Conservation (phyloP, 1,139 yeast species). For the Taiozyma sp. region DNA sequence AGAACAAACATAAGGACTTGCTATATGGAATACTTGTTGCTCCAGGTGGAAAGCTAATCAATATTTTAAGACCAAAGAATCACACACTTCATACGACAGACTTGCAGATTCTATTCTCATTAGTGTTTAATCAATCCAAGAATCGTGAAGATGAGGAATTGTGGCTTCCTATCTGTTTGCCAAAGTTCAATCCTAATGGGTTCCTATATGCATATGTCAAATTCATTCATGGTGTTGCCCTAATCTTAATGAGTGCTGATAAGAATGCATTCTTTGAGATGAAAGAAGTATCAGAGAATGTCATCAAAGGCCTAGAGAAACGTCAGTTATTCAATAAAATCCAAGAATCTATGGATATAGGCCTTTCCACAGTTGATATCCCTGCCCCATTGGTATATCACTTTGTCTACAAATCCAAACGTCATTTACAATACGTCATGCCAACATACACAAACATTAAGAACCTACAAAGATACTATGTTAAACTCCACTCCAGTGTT, state of each 20-base stretch:
- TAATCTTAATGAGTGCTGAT: conserved; percentile 76
- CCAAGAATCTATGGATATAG: conserved; percentile 33
- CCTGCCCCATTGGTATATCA: conserved; percentile 65
- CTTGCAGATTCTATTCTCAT: conserved; percentile 54
- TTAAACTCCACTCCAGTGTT: conserved; percentile 17
- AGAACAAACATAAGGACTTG: conserved; percentile 37
- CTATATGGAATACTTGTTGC: conserved; percentile 58
- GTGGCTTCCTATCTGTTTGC: conserved; percentile 93
- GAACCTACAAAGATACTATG: conserved; percentile 17
- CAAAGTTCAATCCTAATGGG: conserved; percentile 84
- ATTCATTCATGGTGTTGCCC: conserved; percentile 44
- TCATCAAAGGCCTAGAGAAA: conserved; percentile 39
- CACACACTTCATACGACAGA: conserved; percentile 71
- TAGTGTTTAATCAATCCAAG: conserved; percentile 44
- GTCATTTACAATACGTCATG: conserved; percentile 51
- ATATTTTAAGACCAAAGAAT: conserved; percentile 55
- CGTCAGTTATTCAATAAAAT: conserved; percentile 32
- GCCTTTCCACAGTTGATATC: conserved; percentile 43
- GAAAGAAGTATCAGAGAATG: conserved; percentile 50
- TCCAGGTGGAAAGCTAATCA: conserved; percentile 48
- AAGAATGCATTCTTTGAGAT: conserved; percentile 77
- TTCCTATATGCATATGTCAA: conserved; percentile 78
- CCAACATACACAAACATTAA: conserved; percentile 21
- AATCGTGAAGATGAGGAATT: conserved; percentile 53
- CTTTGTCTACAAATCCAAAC: conserved; percentile 71